Evolutionary conservation across 139 green algal species (phyloP).

Genomic region (Mychonastes homosphaera): DNA sequence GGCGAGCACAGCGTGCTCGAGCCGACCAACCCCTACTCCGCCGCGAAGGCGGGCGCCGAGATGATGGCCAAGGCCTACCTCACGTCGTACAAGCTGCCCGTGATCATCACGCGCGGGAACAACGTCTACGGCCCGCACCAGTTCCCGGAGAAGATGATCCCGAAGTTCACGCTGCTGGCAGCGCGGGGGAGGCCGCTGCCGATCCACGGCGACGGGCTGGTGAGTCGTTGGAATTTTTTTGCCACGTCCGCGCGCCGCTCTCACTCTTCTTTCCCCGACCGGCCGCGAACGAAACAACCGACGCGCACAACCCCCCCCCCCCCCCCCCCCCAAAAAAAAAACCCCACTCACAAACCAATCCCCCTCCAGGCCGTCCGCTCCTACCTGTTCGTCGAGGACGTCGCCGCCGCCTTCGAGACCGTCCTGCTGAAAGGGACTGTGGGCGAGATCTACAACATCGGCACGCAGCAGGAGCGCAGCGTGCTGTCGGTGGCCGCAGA

Average conservation of each 20-base stretch:
- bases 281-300: too few species aligned
- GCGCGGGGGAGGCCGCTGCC: constrained; percentile 29
- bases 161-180: constrained; percentile 45
- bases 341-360: too few species aligned
- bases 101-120: constrained; percentile 95
- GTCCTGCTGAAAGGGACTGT: constrained; percentile 62
- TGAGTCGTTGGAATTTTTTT: too few species aligned
- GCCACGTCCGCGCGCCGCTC: too few species aligned
- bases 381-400: constrained; percentile 91
- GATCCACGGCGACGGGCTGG: constrained; percentile 31
- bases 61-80: constrained; percentile 91
- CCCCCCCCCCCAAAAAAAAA: too few species aligned
- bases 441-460: constrained; percentile 96
- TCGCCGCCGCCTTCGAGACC: constrained; percentile 80
- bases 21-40: constrained; percentile 98
- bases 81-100: constrained; percentile 72
- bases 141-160: constrained; percentile 86
- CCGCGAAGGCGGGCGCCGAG: constrained; percentile 94
- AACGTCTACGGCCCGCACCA: constrained; percentile 98
- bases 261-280: too few species aligned
- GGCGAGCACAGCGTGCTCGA: constrained; percentile 71
- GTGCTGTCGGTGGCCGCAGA: constrained; percentile 74
- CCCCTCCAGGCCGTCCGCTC: too few species aligned
- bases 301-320: too few species aligned
- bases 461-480: constrained; percentile 81